Percentiles rank a stretch among this genome's conserved stretches.
Evolutionary conservation across 495 filamentous ascomycete genomes (phyloP).

Genomic region (Physcia stellaris): DNA sequence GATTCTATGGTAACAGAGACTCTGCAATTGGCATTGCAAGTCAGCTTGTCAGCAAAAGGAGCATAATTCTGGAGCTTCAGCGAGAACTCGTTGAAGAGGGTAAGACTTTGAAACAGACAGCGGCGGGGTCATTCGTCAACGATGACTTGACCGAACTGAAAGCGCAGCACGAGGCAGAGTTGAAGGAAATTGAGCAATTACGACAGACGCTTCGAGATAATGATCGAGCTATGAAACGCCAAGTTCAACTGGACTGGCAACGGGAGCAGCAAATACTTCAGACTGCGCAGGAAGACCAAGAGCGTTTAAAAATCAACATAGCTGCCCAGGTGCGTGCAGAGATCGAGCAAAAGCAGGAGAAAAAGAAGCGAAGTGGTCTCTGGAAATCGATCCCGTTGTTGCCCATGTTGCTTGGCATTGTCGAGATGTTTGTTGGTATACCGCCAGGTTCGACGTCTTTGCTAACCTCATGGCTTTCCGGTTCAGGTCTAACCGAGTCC

Average conservation of each 20-base stretch:
- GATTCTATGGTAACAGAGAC: conserved; percentile 16
- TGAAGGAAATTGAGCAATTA: conserved; percentile 10
- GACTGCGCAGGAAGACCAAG: conserved; percentile 7
- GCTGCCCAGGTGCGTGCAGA: conserved; percentile 11
- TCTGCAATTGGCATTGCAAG: conserved; percentile 16
- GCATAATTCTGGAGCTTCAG: conserved; percentile 19
- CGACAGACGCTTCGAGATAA: conserved; percentile 9
- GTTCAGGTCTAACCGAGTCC: conserved; percentile 5
- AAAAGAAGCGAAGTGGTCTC: conserved; percentile 7
- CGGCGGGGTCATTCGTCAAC: conserved; percentile 13
- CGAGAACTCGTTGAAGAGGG: conserved; percentile 16
- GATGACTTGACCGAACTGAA: conserved; percentile 9
- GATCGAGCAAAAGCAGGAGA: conserved; percentile 9
- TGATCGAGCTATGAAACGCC: conserved; percentile 13
- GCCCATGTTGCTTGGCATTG: conserved; percentile 10
- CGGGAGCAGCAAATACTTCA: conserved; percentile 4
- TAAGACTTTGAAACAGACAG: conserved; percentile 15
- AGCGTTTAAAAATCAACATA: conserved; percentile 7
- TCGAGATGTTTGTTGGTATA: conserved; percentile 15
- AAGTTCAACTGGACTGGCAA: conserved; percentile 12
- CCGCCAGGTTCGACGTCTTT: conserved; percentile 9
- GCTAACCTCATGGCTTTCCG: conserved; percentile 12
- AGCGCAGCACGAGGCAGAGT: conserved; percentile 9
- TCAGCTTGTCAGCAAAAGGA: conserved; percentile 13
- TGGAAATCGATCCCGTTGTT: conserved; percentile 10